Conservation (phyloP, 208 protist species). For the Angomonas ambiguus region DNA sequence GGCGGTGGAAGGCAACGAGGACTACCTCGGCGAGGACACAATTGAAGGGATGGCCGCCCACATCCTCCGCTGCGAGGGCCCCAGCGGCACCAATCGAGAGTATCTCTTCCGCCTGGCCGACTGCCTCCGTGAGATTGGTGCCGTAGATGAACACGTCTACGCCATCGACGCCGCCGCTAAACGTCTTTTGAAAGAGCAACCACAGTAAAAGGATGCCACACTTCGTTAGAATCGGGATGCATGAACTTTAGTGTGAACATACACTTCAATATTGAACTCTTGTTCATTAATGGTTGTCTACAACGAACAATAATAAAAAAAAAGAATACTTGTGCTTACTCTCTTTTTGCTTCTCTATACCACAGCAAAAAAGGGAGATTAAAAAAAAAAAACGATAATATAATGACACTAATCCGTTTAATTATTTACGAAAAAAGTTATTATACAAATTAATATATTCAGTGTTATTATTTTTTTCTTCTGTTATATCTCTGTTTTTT, state of each 20-base stretch:
- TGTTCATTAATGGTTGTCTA: no score
- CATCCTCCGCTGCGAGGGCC: conserved; percentile 45
- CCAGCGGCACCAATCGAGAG: conserved; percentile 66
- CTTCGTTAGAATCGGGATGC: no score
- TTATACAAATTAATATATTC: no score
- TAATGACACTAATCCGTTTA: no score
- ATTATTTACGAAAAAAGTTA: no score
- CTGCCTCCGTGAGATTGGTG: conserved; percentile 44
- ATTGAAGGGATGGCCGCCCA: conserved; percentile 59
- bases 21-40: conserved; percentile 55
- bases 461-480: no score
- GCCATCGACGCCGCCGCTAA: conserved; percentile 40
- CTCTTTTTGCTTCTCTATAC: background rate
- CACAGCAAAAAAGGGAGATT: background rate
- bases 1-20: conserved; percentile 52
- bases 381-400: conserved; percentile 1
- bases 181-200: conserved; percentile 24
- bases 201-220: conserved; percentile 10
- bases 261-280: background rate
- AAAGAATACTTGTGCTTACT: background rate
- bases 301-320: background rate
- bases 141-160: conserved; percentile 66
- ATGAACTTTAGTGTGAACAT: background rate
- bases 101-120: conserved; percentile 68
- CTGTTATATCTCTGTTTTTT: no score